Conservation (phyloP, 176 grass and related monocot species). For the Dactylis glomerata region DNA sequence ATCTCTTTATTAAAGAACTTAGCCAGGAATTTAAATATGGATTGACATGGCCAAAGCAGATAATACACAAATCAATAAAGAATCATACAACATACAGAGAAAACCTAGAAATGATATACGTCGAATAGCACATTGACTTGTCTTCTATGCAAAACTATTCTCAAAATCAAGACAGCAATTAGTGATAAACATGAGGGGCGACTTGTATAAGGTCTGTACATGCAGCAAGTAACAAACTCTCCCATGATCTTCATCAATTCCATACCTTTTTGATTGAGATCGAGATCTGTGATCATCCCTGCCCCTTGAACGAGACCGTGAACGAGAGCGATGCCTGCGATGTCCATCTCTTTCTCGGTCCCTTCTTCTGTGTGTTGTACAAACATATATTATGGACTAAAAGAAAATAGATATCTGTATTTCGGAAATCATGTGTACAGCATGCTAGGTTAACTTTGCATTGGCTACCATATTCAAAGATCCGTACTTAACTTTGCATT, state of each 20-base stretch:
- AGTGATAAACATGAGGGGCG: not conserved
- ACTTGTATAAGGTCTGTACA: not conserved
- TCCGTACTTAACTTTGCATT: not conserved
- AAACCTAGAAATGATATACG: not conserved
- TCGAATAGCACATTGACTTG: not conserved
- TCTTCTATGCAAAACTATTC: not conserved
- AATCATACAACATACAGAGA: not conserved
- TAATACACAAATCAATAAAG: not conserved
- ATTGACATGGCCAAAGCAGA: not conserved
- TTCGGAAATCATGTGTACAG: not conserved
- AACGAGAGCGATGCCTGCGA: slow-evolving; percentile 48
- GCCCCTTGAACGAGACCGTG: slow-evolving; percentile 65
- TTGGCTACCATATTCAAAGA: not conserved
- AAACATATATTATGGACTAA: not conserved
- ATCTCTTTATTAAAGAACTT: not conserved
- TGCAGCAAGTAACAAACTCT: not conserved
- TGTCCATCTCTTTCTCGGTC: slow-evolving; percentile 72
- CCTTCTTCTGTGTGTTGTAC: slow-evolving; percentile 50
- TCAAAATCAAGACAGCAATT: slow-evolving; percentile 16
- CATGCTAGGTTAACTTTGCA: slow-evolving; percentile 8
- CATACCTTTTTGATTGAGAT: slow-evolving; percentile 82
- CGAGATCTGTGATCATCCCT: slow-evolving; percentile 74
- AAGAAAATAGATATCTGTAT: not conserved
- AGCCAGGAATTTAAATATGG: not conserved
- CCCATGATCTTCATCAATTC: slow-evolving; percentile 1